Evolutionary conservation across 768 basidiomycete species (phyloP), one percentile per base, ranked within the genome.

Genomic region (Rhizopogon vulgaris): DNA sequence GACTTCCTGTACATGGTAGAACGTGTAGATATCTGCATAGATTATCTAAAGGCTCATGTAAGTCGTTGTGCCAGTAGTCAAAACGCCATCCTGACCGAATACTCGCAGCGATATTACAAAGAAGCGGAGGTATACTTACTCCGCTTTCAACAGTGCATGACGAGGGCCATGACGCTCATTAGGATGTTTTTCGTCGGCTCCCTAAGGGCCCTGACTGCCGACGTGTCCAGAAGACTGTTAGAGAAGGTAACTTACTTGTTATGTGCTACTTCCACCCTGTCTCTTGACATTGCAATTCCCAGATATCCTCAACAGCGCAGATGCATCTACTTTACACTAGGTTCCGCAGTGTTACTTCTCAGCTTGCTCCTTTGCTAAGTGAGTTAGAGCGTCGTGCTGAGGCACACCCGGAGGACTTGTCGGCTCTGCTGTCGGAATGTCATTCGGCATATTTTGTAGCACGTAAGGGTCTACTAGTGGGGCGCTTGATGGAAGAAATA

Each of bases 1-100:
- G 94, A 94, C 61, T 98, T 98, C 66, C 69, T 98, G 51, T 90
- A 92, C 60, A 95, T 95, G 93, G 90, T 98, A 36, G 93, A 95
- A 60, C 82, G 93, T 6, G 85, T 98, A 30, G 94, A 96, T 60
- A 85, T 94, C 38, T 97, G 95, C 63, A 87, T 98, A 43, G 89
- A 90, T 47, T 98, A 90, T 63, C 72, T 99, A 28, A 85, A 85
- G 63, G 75, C 76, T 11, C 91, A 96, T 68, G 94, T 94, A 68
- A 61, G 91, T 18, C 6, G 18, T 27, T 18, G 2, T 14, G 12
- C 18, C 27, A 12, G 9, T 30, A 17, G 47, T 12, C 8, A 17
- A 18, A 17, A 49, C 38, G 2, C 22, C 12, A 22, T 7, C 10
- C 27, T 38, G 2, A 17, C 48, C 49, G 52, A 18, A 4, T 24